A percentile compares a stretch with the other conserved stretches of the same genome.
Evolutionary conservation across 2,329 filamentous ascomycete genomes (phyloP).

Genomic region (Arthroderma sp.): DNA sequence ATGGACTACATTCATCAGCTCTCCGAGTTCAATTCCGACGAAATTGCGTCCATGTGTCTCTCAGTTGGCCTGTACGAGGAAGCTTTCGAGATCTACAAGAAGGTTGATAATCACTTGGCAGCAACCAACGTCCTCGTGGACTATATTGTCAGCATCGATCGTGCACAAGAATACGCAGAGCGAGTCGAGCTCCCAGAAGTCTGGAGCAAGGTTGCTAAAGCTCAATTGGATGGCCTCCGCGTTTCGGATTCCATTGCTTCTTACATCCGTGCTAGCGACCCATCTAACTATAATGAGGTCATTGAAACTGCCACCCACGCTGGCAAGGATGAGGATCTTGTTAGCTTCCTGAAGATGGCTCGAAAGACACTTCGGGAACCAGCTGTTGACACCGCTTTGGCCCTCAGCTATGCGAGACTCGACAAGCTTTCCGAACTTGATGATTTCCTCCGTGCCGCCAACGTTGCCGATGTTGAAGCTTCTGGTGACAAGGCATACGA

Average conservation of each 20-base stretch:
- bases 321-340: constrained; percentile 92
- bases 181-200: constrained; percentile 88
- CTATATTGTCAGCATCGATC: constrained; percentile 93
- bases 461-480: constrained; percentile 90
- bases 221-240: constrained; percentile 88
- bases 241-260: constrained; percentile 89
- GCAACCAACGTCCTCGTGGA: constrained; percentile 90
- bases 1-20: constrained; percentile 95
- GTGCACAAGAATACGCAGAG: constrained; percentile 89
- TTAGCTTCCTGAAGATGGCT: constrained; percentile 94
- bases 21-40: constrained; percentile 76
- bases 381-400: constrained; percentile 81
- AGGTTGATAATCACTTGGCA: constrained; percentile 75
- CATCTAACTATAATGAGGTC: constrained; percentile 86
- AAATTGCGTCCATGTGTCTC: constrained; percentile 86
- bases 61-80: constrained; percentile 92
- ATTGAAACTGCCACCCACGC: constrained; percentile 92
- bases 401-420: constrained; percentile 84
- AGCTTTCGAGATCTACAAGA: constrained; percentile 97
- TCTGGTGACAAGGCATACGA: constrained; percentile 96
- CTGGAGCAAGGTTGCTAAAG: constrained; percentile 97
- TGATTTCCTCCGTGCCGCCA: constrained; percentile 84
- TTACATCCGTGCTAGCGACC: constrained; percentile 89
- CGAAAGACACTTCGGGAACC: constrained; percentile 93
- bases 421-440: constrained; percentile 88